phyloP scores from a whole-genome alignment of 2,329 filamentous ascomycete species.

The Phaeosphaeria sp. region DNA sequence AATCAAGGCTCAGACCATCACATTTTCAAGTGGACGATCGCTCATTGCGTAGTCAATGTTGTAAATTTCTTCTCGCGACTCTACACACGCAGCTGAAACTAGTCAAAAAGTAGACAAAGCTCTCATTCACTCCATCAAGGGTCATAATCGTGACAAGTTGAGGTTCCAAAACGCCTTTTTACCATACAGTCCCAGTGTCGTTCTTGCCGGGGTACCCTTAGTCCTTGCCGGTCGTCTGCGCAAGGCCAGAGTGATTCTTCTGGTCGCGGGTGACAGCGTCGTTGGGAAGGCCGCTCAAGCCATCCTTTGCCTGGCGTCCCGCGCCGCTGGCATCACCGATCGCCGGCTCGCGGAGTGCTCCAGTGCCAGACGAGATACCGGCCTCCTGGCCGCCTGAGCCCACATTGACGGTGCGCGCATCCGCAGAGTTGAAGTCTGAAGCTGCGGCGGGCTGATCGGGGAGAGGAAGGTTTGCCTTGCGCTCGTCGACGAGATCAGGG shows the following conservation, averaged over 20 bases:
- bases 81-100: constrained; percentile 16
- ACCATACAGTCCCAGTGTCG: constrained; percentile 35
- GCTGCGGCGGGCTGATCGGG: constrained; percentile 77
- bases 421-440: constrained; percentile 80
- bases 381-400: constrained; percentile 64
- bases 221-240: constrained; percentile 51
- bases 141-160: constrained; percentile 7
- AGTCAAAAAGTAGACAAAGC: constrained; percentile 7
- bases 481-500: constrained; percentile 67
- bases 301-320: constrained; percentile 68
- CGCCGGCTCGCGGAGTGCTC: constrained; percentile 49
- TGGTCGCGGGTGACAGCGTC: constrained; percentile 63
- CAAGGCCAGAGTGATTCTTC: constrained; percentile 50
- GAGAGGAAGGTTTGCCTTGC: constrained; percentile 75
- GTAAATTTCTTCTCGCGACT: neutral
- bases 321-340: constrained; percentile 63
- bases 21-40: neutral
- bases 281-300: constrained; percentile 62
- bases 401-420: constrained; percentile 72
- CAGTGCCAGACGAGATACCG: constrained; percentile 56
- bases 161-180: constrained; percentile 5
- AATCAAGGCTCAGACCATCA: neutral
- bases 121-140: constrained; percentile 1
- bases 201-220: constrained; percentile 52
- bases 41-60: neutral